Evolutionary conservation across 1,139 yeast species (phyloP).

Genomic region (Lizanozyma gosingica): DNA sequence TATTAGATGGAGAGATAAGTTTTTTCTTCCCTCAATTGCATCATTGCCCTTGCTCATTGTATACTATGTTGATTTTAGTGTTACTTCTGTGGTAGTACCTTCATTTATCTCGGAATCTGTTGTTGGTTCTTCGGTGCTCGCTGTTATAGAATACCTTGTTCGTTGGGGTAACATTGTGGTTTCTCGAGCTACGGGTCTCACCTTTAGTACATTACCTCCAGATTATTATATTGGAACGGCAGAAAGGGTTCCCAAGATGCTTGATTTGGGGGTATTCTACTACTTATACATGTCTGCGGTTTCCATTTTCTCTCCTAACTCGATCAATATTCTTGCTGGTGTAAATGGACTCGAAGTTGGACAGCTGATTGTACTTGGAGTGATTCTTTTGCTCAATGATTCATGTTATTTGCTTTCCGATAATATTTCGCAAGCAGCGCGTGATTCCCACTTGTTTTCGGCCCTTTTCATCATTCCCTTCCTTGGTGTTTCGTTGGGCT

Average conservation of each 20-base stretch:
- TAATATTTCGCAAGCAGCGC: conserved; percentile 45
- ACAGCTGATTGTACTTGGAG: conserved; percentile 73
- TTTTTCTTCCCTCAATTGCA: conserved; percentile 90
- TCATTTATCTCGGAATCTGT: conserved; percentile 39
- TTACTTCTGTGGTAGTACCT: conserved; percentile 85
- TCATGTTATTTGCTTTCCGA: conserved; percentile 48
- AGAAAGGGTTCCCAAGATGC: conserved; percentile 28
- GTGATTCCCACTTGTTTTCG: conserved; percentile 77
- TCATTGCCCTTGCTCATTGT: conserved; percentile 86
- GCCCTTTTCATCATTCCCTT: conserved; percentile 77
- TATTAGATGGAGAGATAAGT: conserved; percentile 94
- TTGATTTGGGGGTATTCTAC: conserved; percentile 74
- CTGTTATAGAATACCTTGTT: conserved; percentile 14
- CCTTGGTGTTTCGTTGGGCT: conserved; percentile 72
- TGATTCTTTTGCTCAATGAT: conserved; percentile 69
- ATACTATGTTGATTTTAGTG: conserved; percentile 90
- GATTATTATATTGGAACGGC: conserved; percentile 14
- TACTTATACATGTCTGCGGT: conserved; percentile 86
- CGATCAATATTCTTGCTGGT: conserved; percentile 95
- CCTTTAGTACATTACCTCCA: conserved; percentile 27
- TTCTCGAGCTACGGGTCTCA: conserved; percentile 27
- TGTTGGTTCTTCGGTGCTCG: conserved; percentile 7
- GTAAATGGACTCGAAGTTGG: conserved; percentile 95
- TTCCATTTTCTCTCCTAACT: conserved; percentile 89
- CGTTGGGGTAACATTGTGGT: conserved; percentile 25